Percentiles rank a stretch among this genome's conserved stretches.
These are phyloP conservation scores for Pseudogymnoascus destructans DNA, from an alignment of 2,329 filamentous ascomycete species.

Conservation along the genomic window DNA sequence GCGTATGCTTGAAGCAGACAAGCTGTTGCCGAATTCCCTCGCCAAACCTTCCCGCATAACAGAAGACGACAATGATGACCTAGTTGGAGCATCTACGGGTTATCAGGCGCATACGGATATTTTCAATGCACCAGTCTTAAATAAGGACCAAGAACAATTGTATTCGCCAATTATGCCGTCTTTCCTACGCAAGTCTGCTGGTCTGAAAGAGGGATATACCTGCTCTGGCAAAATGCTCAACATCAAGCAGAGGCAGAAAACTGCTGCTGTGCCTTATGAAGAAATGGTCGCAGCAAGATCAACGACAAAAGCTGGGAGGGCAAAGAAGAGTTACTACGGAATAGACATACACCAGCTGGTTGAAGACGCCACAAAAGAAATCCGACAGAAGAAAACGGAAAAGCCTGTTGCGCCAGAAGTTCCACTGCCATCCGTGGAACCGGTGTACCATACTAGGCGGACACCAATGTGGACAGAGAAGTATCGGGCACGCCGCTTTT, in stretches of 20 bases:
- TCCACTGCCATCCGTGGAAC: slow-evolving; percentile 31
- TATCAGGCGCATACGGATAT: not conserved
- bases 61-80: not conserved
- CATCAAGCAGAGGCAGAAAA: slow-evolving; percentile 40
- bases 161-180: not conserved
- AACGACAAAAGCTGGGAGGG: slow-evolving; percentile 51
- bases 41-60: not conserved
- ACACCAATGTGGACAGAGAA: slow-evolving; percentile 89
- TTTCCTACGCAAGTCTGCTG: not conserved
- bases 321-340: slow-evolving; percentile 73
- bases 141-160: not conserved
- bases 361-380: slow-evolving; percentile 48
- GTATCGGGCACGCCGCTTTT: slow-evolving; percentile 82
- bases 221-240: slow-evolving; percentile 39
- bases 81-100: not conserved
- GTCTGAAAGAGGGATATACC: slow-evolving; percentile 18
- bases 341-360: slow-evolving; percentile 81
- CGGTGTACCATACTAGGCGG: slow-evolving; percentile 18
- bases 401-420: slow-evolving; percentile 26
- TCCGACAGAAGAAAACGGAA: slow-evolving; percentile 25
- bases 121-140: not conserved
- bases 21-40: not conserved
- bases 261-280: slow-evolving; percentile 43
- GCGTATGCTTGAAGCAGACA: slow-evolving; percentile 29
- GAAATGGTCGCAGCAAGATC: slow-evolving; percentile 56